Base-by-base conservation (phyloP, 2,329 filamentous ascomycete genomes). In the Pezicula neosporulosa region DNA sequence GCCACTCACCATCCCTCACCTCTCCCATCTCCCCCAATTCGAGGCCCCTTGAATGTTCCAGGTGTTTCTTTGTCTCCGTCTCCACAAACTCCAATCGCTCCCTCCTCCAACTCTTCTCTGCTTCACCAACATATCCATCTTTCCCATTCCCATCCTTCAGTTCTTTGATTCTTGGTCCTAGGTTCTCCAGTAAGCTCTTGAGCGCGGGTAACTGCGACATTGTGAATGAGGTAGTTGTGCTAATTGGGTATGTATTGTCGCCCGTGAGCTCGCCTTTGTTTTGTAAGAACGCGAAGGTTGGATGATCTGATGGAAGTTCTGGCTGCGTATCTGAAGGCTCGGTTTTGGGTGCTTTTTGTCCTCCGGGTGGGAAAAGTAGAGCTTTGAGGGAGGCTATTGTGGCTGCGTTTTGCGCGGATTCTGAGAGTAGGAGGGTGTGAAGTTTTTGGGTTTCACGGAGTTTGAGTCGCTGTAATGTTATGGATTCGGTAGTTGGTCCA, bases 61-160 rank as follows among this genome's bases (percentile, higher is more conserved):
- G 73, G 66, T 95, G 89, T 53, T 87, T 78, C 59, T 83, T 77
- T 47, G 89, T 89, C 63, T 91, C 85, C 49, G 80, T 80, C 70
- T 97, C 92, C 45, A 97, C 85, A 66, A 97, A 97, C 58, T 87
- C 81, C 51, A 86, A 77, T 54, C 93, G 77, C 66, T 94, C 85
- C 48, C 84, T 80, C 37, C 85, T 79, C 73, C 83, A 89, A 43
- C 78, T 78, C 63, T 77, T 76, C 48, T 74, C 69, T n/a, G 67
- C 63, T 15, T 63, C 63, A 6, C 68, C 66, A 9, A 68, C 64
- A 64, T 61, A 3, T 62, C 61, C n/a, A 60, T 63, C 55, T 56
- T 76, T 68, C 44, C 61, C 62, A 52, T 72, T 67, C 28, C 66
- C 64, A 3, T 68, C 68, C 27, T 67, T 65, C 48, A 82, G 56